A percentile compares a stretch with the other conserved stretches of the same genome.
phyloP scores from a whole-genome alignment of 2,329 filamentous ascomycete genomes.

The Aspergillus luchuensis region DNA sequence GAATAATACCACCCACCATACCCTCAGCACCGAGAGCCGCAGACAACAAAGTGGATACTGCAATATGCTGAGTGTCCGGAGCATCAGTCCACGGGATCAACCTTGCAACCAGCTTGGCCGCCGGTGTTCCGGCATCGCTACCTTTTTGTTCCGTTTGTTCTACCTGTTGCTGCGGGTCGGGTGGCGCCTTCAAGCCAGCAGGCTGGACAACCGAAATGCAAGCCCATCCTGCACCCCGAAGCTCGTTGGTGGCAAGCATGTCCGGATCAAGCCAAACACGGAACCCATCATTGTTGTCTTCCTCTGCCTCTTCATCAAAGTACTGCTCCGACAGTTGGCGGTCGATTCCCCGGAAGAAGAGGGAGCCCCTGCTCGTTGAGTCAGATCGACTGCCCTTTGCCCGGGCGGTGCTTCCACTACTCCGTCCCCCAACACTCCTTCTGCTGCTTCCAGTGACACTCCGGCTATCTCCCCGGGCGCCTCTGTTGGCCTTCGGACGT shows the following conservation, averaged over 20 bases:
- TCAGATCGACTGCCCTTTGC: slow-evolving; percentile 62
- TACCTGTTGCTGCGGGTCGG: slow-evolving; percentile 68
- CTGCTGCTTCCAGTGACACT: slow-evolving; percentile 79
- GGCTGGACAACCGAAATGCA: slow-evolving; percentile 85
- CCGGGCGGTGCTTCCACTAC: slow-evolving; percentile 70
- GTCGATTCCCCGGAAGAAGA: slow-evolving; percentile 82
- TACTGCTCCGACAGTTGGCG: slow-evolving; percentile 68
- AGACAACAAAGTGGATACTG: slow-evolving; percentile 77
- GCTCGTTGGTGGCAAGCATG: slow-evolving; percentile 67
- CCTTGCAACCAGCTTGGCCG: slow-evolving; percentile 73
- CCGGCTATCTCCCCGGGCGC: slow-evolving; percentile 68
- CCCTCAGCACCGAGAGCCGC: slow-evolving; percentile 69
- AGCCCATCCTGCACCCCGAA: slow-evolving; percentile 76
- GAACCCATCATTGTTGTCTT: slow-evolving; percentile 60
- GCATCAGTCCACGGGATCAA: slow-evolving; percentile 81
- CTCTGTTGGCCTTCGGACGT: slow-evolving; percentile 67
- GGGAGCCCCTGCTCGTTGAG: slow-evolving; percentile 52
- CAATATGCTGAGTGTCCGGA: slow-evolving; percentile 76
- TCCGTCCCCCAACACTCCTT: slow-evolving; percentile 71
- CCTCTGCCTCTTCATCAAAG: slow-evolving; percentile 70
- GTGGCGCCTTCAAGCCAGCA: slow-evolving; percentile 69
- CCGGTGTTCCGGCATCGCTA: slow-evolving; percentile 58
- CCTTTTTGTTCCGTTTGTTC: slow-evolving; percentile 66
- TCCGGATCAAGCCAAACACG: slow-evolving; percentile 86
- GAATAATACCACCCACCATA: slow-evolving; percentile 82